These are phyloP conservation scores for Tetrahymena malaccensis DNA, from an alignment of 73 alveolate genomes.

Conservation along the genomic window DNA sequence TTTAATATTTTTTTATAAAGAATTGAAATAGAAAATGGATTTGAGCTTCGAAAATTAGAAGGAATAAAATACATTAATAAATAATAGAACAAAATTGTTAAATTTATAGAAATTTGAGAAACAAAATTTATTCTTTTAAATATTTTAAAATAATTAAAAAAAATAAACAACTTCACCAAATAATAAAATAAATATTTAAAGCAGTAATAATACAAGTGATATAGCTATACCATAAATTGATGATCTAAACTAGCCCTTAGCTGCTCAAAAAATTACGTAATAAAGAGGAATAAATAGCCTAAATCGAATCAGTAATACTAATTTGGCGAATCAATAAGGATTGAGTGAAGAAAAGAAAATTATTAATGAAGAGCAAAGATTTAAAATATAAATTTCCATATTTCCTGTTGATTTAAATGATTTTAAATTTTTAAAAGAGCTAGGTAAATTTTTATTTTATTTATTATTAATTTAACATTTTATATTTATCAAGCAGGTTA, in stretches of 20 bases:
- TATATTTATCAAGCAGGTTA: neutral
- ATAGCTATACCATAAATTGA: neutral
- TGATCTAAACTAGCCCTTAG: neutral
- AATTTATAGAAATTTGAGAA: neutral
- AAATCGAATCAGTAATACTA: too few species aligned
- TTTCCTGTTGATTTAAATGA: neutral
- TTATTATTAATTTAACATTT: too few species aligned
- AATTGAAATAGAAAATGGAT: neutral
- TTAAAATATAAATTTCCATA: neutral
- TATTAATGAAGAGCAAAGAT: neutral
- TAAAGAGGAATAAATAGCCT: neutral
- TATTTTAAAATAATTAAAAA: too few species aligned
- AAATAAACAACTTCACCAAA: neutral
- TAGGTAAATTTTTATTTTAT: neutral
- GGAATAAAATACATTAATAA: neutral
- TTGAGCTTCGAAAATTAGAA: neutral
- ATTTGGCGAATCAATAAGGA: too few species aligned
- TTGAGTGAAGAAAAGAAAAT: neutral
- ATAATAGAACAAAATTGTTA: neutral
- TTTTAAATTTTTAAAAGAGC: neutral
- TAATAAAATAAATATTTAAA: too few species aligned
- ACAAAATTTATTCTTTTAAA: too few species aligned
- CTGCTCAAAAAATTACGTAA: neutral
- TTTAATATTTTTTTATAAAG: neutral
- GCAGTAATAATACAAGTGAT: neutral